phyloP scores from a whole-genome alignment of 306 rosid genomes.

The Senna tora region DNA sequence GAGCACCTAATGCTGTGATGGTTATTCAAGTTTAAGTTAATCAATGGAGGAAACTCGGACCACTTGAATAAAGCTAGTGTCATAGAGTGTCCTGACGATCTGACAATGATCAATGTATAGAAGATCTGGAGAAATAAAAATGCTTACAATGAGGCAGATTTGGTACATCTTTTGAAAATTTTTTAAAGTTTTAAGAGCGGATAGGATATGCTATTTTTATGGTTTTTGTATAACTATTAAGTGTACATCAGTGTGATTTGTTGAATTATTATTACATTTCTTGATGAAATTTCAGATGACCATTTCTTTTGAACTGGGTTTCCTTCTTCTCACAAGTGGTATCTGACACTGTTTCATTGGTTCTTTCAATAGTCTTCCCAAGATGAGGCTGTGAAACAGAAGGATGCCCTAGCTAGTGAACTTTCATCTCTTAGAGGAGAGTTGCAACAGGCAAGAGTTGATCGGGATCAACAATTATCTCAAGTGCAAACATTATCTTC shows the following conservation, averaged over 20 bases:
- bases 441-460: slow-evolving; percentile 81
- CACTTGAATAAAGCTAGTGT: too few relatives aligned
- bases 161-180: background rate
- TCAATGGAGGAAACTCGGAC: background rate
- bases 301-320: background rate
- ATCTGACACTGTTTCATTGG: slow-evolving; percentile 28
- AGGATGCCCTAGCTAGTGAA: slow-evolving; percentile 78
- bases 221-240: background rate
- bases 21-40: background rate
- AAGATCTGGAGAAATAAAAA: background rate
- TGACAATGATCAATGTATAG: too few relatives aligned
- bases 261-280: background rate
- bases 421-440: slow-evolving; percentile 68
- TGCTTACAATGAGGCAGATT: background rate
- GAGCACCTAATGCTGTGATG: background rate
- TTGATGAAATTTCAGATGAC: slow-evolving; percentile 8
- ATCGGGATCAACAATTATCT: slow-evolving; percentile 63
- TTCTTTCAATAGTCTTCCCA: slow-evolving; percentile 70
- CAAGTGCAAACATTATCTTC: slow-evolving; percentile 65
- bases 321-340: background rate
- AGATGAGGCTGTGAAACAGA: slow-evolving; percentile 90
- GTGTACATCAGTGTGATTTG: background rate
- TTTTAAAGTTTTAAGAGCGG: background rate
- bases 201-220: background rate
- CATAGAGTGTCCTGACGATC: background rate